Conservation (phyloP, 805 yeast species). For the Wickerhamiella siamensis region DNA sequence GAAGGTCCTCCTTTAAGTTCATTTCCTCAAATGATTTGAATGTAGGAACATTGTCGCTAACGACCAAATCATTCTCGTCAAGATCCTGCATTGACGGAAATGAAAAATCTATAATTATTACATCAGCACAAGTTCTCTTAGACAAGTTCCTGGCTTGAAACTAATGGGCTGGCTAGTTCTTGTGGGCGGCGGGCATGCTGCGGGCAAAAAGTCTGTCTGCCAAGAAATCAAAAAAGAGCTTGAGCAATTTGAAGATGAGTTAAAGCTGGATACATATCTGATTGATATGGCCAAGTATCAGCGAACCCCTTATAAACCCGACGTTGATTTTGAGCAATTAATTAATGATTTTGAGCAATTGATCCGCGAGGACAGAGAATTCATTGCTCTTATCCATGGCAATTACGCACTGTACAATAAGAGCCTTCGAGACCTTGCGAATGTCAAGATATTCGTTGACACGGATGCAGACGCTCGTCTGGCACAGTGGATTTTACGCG, state of each 20-base stretch:
- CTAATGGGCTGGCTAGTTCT: constrained; percentile 27
- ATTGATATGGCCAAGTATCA: constrained; percentile 35
- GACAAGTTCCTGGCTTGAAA: constrained; percentile 6
- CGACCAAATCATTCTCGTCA: constrained; percentile 39
- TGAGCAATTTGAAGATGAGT: constrained; percentile 19
- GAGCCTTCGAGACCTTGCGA: constrained; percentile 39
- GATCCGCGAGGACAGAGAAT: background rate
- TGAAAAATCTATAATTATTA: background rate
- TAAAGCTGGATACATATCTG: constrained; percentile 12
- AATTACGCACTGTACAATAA: constrained; percentile 62
- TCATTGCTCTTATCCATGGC: constrained; percentile 46
- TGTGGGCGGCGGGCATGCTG: constrained; percentile 49
- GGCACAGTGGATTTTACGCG: constrained; percentile 49
- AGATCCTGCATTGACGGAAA: constrained; percentile 13
- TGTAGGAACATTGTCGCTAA: constrained; percentile 41
- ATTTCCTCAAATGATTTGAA: constrained; percentile 21
- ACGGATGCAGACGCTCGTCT: constrained; percentile 75
- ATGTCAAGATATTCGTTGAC: constrained; percentile 61
- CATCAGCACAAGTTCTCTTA: background rate
- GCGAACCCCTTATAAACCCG: constrained; percentile 17
- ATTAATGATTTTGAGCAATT: constrained; percentile 8
- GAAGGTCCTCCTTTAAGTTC: constrained; percentile 25
- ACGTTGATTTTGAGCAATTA: constrained; percentile 25
- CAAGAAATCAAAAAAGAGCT: constrained; percentile 24
- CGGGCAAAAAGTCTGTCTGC: constrained; percentile 34